Base-by-base conservation (phyloP, 176 grass and related monocot genomes). In the Carex cristatella region DNA sequence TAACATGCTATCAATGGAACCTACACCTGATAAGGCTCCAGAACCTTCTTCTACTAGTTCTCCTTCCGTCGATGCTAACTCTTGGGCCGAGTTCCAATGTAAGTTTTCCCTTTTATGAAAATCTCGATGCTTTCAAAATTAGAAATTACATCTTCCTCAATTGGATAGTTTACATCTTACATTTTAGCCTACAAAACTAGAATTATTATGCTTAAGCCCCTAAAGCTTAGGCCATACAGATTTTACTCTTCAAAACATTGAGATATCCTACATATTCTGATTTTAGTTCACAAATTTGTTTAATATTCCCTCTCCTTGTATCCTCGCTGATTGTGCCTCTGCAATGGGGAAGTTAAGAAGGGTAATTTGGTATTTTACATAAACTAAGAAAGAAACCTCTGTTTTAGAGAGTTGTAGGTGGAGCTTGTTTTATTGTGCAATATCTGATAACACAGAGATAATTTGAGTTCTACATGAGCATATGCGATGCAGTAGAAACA, bases 61-160 rank as follows among this genome's bases (percentile, higher is more conserved):
- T 28, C 87, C 53, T 74, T 86, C 89, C 11, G 90, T 87, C 0
- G 93, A 92, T 69, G 89, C 94, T 92, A 90, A 84, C 94, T 84
- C 83, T 31, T 98, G 96, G 96, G 96, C 92, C 33, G 91, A 90
- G 59, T 98, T 98, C 81, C 88, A 95, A 71, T 92, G 96, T 98
- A 90, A 88, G 93, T 81, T 88, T 88, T 61, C 27, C 59, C 46
- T 89, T 68, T 55, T 23, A 61, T 8, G 5, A 79, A 58, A 58
- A 10, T 1, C 28, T 57, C 7, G 5, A 79, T 58, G 74, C 30
- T 32, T 35, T 46, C 38, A 72, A 48, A 69, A 10, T 46, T 56
- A 57, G 28, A 8, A 58, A 79, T 57, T 35, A 79, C 49, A 51
- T 38, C 15, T 33, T 35, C 15, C 53, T 58, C 11, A 10, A 58